A percentile compares a stretch with the other conserved stretches of the same genome.
These are phyloP conservation scores for Pyrenula aspistea DNA, from an alignment of 495 filamentous ascomycete species.

Conservation along the genomic window DNA sequence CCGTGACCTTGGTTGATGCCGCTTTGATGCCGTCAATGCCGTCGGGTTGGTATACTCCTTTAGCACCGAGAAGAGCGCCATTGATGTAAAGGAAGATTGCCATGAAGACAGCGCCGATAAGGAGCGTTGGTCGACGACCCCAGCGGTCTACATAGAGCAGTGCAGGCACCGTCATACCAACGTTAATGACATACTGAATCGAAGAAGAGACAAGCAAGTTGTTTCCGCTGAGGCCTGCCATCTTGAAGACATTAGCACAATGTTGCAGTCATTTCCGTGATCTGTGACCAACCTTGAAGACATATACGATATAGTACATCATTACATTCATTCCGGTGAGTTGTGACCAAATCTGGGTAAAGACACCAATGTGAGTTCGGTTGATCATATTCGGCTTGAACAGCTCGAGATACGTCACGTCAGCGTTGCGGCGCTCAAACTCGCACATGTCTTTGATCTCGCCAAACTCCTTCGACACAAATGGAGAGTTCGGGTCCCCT, in stretches of 20 bases:
- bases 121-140: slow-evolving; percentile 51
- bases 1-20: slow-evolving; percentile 28
- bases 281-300: slow-evolving; percentile 50
- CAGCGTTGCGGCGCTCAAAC: slow-evolving; percentile 50
- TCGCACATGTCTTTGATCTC: slow-evolving; percentile 62
- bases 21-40: slow-evolving; percentile 24
- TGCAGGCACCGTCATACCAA: slow-evolving; percentile 39
- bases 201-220: slow-evolving; percentile 52
- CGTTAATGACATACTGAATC: slow-evolving; percentile 61
- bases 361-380: slow-evolving; percentile 60
- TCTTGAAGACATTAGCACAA: slow-evolving; percentile 64
- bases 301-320: slow-evolving; percentile 50
- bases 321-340: slow-evolving; percentile 80
- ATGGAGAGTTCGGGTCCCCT: slow-evolving; percentile 47
- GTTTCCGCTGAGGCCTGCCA: slow-evolving; percentile 51
- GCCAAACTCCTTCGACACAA: slow-evolving; percentile 51
- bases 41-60: slow-evolving; percentile 34
- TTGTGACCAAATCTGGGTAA: slow-evolving; percentile 77
- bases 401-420: slow-evolving; percentile 58
- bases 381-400: slow-evolving; percentile 63
- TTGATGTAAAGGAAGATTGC: slow-evolving; percentile 56
- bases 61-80: slow-evolving; percentile 49
- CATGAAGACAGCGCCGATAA: slow-evolving; percentile 57
- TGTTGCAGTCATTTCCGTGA: slow-evolving; percentile 82
- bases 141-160: slow-evolving; percentile 49